A percentile compares a stretch with the other conserved stretches of the same genome.
Evolutionary conservation across 352 stramenopile genomes (phyloP).

Genomic region (Globisporangium parvum): DNA sequence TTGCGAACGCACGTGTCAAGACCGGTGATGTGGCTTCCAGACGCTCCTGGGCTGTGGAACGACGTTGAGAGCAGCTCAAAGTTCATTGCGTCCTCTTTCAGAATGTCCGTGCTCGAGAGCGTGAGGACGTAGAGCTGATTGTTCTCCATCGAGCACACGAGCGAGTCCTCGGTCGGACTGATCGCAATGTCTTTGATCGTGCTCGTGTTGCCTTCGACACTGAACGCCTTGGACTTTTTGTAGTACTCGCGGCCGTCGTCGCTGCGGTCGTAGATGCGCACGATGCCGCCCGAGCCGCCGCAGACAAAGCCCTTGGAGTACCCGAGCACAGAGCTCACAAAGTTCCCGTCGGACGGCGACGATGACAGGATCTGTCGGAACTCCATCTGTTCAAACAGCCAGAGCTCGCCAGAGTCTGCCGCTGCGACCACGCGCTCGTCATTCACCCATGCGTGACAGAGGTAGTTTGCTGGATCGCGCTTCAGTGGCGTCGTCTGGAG

Average conservation of each 20-base stretch:
- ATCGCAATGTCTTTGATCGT: slow-evolving; percentile 82
- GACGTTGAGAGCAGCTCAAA: slow-evolving; percentile 88
- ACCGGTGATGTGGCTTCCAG: slow-evolving; percentile 81
- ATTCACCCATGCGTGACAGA: slow-evolving; percentile 88
- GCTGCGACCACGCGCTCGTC: slow-evolving; percentile 89
- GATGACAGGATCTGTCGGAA: slow-evolving; percentile 75
- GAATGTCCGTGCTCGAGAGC: slow-evolving; percentile 87
- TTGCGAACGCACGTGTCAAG: slow-evolving; percentile 92
- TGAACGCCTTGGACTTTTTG: slow-evolving; percentile 87
- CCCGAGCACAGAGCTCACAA: slow-evolving; percentile 76
- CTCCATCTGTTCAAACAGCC: slow-evolving; percentile 91
- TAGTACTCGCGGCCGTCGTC: slow-evolving; percentile 88
- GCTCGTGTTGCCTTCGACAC: slow-evolving; percentile 75
- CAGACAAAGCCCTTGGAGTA: slow-evolving; percentile 90
- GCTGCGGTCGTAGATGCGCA: slow-evolving; percentile 81
- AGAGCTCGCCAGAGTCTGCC: slow-evolving; percentile 87
- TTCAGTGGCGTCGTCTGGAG: slow-evolving; percentile 68
- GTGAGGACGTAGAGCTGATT: slow-evolving; percentile 90
- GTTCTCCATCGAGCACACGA: slow-evolving; percentile 85
- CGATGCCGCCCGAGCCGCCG: slow-evolving; percentile 60
- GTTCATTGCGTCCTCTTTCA: slow-evolving; percentile 93
- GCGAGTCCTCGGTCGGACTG: slow-evolving; percentile 85
- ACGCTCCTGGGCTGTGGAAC: slow-evolving; percentile 75
- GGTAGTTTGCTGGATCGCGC: slow-evolving; percentile 79
- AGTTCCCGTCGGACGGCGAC: slow-evolving; percentile 73